Percentiles rank a stretch among this genome's conserved stretches.
phyloP scores from a whole-genome alignment of 2,329 filamentous ascomycete genomes.

The Mollisiaceae sp. region DNA sequence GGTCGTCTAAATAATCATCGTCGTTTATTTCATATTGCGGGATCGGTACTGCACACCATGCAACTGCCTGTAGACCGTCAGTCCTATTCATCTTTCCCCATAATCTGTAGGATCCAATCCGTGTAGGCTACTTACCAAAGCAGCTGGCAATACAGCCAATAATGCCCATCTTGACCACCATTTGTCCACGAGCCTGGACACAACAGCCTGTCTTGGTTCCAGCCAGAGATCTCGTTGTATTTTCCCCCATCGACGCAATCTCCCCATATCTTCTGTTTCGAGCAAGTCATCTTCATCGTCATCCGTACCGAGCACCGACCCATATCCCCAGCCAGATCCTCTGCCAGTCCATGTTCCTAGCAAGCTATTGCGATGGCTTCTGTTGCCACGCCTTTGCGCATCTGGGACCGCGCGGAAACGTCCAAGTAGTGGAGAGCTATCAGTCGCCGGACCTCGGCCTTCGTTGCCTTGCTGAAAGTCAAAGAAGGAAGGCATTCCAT shows the following conservation, averaged over 20 bases:
- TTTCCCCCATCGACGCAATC: slow-evolving; percentile 39
- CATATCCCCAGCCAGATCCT: slow-evolving; percentile 49
- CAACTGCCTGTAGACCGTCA: slow-evolving; percentile 54
- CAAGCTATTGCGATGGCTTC: slow-evolving; percentile 32
- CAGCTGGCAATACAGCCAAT: slow-evolving; percentile 65
- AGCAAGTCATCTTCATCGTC: slow-evolving; percentile 44
- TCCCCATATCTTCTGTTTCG: slow-evolving; percentile 36
- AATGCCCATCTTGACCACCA: slow-evolving; percentile 70
- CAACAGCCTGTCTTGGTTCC: slow-evolving; percentile 61
- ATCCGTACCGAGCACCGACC: slow-evolving; percentile 52
- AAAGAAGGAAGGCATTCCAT: slow-evolving; percentile 67
- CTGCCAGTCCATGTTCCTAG: slow-evolving; percentile 24
- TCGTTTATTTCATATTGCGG: slow-evolving; percentile 63
- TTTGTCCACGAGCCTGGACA: slow-evolving; percentile 61
- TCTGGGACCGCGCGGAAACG: slow-evolving; percentile 67
- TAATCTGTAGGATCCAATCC: not conserved
- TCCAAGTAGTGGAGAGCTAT: slow-evolving; percentile 65
- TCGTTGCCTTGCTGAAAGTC: slow-evolving; percentile 70
- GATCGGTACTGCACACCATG: slow-evolving; percentile 69
- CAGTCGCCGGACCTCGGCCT: slow-evolving; percentile 54
- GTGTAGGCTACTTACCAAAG: slow-evolving; percentile 54
- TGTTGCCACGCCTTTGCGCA: slow-evolving; percentile 42
- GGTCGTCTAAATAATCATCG: slow-evolving; percentile 44
- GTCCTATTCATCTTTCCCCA: not conserved
- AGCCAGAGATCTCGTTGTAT: slow-evolving; percentile 61